A percentile compares a stretch with the other conserved stretches of the same genome.
These are phyloP conservation scores for Eutrema salsugineum DNA, from an alignment of 441 rosid genomes.

Conservation along the genomic window DNA sequence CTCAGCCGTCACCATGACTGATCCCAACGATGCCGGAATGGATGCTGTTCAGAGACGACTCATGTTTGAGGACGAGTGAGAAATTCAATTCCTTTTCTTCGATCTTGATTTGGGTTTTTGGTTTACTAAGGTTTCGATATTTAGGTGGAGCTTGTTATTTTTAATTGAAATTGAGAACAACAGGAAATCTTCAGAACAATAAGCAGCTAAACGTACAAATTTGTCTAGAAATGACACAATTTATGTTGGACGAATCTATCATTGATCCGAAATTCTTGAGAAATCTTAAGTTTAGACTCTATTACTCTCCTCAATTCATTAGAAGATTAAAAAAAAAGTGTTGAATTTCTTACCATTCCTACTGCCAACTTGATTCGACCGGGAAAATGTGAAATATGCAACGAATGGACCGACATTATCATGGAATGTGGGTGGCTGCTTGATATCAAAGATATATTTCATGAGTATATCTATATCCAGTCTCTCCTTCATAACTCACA, in stretches of 20 bases:
- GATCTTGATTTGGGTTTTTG: neutral
- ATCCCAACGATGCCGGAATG: slow-evolving; percentile 68
- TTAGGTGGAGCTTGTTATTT: neutral
- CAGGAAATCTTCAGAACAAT: neutral
- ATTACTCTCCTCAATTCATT: neutral
- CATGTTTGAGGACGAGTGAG: slow-evolving; percentile 97
- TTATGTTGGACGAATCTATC: neutral
- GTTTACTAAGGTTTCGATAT: neutral
- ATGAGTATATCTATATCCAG: neutral
- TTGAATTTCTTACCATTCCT: neutral
- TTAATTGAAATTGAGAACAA: neutral
- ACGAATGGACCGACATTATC: neutral
- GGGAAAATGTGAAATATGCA: neutral
- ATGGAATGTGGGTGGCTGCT: neutral
- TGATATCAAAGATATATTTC: neutral
- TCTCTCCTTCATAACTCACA: neutral
- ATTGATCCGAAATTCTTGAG: neutral
- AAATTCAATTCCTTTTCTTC: slow-evolving; percentile 11
- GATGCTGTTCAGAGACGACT: slow-evolving; percentile 98
- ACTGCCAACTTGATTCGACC: neutral
- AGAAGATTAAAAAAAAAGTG: neutral
- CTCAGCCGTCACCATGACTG: slow-evolving; percentile 43
- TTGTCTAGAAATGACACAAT: neutral
- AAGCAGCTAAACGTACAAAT: neutral
- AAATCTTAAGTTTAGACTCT: neutral